A percentile compares a stretch with the other conserved stretches of the same genome.
phyloP scores from a whole-genome alignment of 768 basidiomycete species.

The Lentinula aciculospora region DNA sequence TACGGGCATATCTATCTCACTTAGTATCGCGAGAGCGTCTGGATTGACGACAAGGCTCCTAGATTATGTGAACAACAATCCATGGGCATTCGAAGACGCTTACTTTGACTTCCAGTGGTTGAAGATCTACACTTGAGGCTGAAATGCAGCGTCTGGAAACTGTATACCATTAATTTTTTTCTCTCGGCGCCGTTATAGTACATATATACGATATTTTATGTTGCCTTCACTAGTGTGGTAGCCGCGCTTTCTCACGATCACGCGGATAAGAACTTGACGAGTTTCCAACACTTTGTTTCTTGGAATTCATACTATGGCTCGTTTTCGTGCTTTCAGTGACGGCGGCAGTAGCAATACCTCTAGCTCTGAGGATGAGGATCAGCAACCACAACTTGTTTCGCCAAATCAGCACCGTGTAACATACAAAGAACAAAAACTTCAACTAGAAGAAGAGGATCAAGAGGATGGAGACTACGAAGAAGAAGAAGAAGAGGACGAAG shows the following conservation, averaged over 20 bases:
- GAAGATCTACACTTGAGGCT: slow-evolving; percentile 24
- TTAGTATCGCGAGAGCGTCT: not conserved
- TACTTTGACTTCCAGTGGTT: slow-evolving; percentile 62
- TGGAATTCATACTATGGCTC: slow-evolving; percentile 40
- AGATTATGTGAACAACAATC: slow-evolving; percentile 60
- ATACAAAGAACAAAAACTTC: slow-evolving; percentile 9
- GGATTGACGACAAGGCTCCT: too few relatives aligned
- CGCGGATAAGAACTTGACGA: not conserved
- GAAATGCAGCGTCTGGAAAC: too few relatives aligned
- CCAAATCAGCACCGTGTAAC: not conserved
- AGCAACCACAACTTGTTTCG: not conserved
- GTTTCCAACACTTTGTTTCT: not conserved
- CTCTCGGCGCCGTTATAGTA: too few relatives aligned
- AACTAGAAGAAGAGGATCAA: slow-evolving; percentile 14
- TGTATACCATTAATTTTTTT: too few relatives aligned
- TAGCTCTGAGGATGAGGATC: slow-evolving; percentile 22
- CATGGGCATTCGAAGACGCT: slow-evolving; percentile 50
- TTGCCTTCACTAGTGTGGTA: too few relatives aligned
- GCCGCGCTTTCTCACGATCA: not conserved
- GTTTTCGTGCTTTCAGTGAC: slow-evolving; percentile 61
- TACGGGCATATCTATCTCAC: slow-evolving; percentile 20
- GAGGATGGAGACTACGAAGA: slow-evolving; percentile 10
- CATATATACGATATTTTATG: too few relatives aligned
- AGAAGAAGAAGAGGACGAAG: slow-evolving; percentile 19
- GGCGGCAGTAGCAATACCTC: slow-evolving; percentile 18